Evolutionary conservation across 1,284 basidiomycete genomes (phyloP).

Genomic region (Cutaneotrichosporon cutaneum): DNA sequence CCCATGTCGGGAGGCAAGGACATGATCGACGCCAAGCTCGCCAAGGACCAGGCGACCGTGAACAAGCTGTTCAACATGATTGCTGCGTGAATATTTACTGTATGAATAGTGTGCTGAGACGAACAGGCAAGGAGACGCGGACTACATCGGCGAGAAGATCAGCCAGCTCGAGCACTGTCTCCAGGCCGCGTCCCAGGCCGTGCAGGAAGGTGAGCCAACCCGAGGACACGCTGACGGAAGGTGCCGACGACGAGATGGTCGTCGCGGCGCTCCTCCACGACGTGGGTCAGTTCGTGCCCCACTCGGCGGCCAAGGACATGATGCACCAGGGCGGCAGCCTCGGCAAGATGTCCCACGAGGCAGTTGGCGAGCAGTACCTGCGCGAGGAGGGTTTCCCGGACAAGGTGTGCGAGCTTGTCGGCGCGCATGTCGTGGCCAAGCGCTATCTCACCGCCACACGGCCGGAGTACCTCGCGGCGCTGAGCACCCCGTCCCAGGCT

Average conservation of each 20-base stretch:
- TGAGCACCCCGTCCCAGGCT: constrained; percentile 32
- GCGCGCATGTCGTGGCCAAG: constrained; percentile 45
- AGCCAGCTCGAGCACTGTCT: constrained; percentile 38
- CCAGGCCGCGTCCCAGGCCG: constrained; percentile 35
- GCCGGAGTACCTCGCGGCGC: constrained; percentile 30
- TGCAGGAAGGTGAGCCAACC: constrained; percentile 5
- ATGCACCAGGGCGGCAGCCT: constrained; percentile 26
- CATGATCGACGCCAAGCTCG: constrained; percentile 22
- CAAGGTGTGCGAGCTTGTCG: constrained; percentile 40
- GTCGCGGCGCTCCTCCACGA: constrained; percentile 47
- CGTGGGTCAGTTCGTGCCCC: constrained; percentile 44
- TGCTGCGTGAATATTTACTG: constrained; percentile 23
- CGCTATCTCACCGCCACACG: constrained; percentile 33
- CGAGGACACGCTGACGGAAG: constrained; percentile 18
- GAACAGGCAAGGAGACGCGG: constrained; percentile 28
- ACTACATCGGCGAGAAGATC: constrained; percentile 39
- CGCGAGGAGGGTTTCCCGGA: constrained; percentile 34
- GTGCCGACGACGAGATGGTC: constrained; percentile 39
- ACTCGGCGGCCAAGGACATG: constrained; percentile 28
- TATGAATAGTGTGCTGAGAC: constrained; percentile 13
- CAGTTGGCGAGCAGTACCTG: constrained; percentile 38
- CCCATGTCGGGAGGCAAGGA: constrained; percentile 34
- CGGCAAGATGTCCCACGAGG: constrained; percentile 38
- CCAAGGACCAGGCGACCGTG: constrained; percentile 14
- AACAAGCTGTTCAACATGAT: constrained; percentile 25